A percentile compares a stretch with the other conserved stretches of the same genome.
Conservation (phyloP, 345 rosid species). For the Pugionium dolabratum region DNA sequence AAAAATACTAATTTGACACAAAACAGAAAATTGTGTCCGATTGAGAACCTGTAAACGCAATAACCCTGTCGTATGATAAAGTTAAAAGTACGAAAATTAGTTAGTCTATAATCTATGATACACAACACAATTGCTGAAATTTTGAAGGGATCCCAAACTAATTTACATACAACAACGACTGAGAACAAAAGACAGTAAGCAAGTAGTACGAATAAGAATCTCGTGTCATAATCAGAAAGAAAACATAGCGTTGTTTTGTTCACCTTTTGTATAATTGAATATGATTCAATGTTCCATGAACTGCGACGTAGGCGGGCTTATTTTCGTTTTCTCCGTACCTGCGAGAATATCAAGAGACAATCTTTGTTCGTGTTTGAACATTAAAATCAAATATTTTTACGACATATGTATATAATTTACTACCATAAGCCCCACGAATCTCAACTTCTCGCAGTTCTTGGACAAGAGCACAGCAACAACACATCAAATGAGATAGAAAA, state of each 20-base stretch:
- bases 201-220: slow-evolving; percentile 30
- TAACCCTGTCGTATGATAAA: slow-evolving; percentile 15
- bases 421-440: slow-evolving; percentile 77
- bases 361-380: background rate
- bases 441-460: slow-evolving; percentile 98
- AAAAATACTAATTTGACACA: background rate
- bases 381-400: background rate
- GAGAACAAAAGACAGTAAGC: slow-evolving; percentile 8
- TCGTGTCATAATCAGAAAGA: slow-evolving; percentile 26
- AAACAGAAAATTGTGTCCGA: background rate
- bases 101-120: slow-evolving; percentile 20
- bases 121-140: slow-evolving; percentile 29
- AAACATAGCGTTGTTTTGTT: slow-evolving; percentile 16
- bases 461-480: slow-evolving; percentile 98
- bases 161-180: slow-evolving; percentile 31
- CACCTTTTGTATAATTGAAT: slow-evolving; percentile 19
- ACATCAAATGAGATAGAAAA: slow-evolving; percentile 94
- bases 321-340: slow-evolving; percentile 79
- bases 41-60: slow-evolving; percentile 1
- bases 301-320: slow-evolving; percentile 76
- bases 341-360: slow-evolving; percentile 35
- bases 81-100: slow-evolving; percentile 4
- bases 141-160: slow-evolving; percentile 17
- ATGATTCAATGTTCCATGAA: slow-evolving; percentile 68
- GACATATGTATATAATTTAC: slow-evolving; percentile 12